These are phyloP conservation scores for Penicillium robsamsonii DNA, from an alignment of 495 filamentous ascomycete genomes.

Conservation along the genomic window DNA sequence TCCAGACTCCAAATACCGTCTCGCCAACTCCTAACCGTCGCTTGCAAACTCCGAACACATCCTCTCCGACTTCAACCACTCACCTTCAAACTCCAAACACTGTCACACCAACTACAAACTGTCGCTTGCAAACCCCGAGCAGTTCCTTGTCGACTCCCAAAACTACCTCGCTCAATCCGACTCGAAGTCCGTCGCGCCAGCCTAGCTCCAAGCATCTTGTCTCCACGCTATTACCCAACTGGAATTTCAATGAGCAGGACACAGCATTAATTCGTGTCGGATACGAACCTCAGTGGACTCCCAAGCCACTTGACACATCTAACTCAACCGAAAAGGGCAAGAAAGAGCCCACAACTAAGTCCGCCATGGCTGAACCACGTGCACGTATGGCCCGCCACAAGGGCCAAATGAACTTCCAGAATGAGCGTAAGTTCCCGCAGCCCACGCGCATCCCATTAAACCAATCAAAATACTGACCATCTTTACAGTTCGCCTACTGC, in stretches of 20 bases:
- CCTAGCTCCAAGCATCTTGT: conserved; percentile 17
- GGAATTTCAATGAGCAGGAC: conserved; percentile 24
- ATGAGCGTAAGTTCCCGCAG: conserved; percentile 61
- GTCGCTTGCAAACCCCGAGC: not conserved
- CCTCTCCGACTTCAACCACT: not conserved
- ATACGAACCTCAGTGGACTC: conserved; percentile 27
- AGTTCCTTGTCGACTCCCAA: not conserved
- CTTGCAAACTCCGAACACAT: not conserved
- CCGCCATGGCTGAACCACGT: conserved; percentile 62
- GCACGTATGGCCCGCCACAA: conserved; percentile 78
- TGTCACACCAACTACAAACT: not conserved
- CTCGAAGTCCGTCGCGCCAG: conserved; percentile 4
- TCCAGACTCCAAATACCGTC: not conserved
- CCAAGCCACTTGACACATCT: conserved; percentile 7
- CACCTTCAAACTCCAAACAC: not conserved
- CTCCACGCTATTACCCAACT: conserved; percentile 15
- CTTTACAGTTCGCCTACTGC: conserved; percentile 66
- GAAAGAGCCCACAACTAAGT: not conserved
- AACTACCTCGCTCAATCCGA: not conserved
- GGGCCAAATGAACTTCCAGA: conserved; percentile 83
- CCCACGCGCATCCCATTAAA: not conserved
- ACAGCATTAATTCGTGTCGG: conserved; percentile 26
- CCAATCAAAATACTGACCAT: conserved; percentile 6
- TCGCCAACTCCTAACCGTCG: not conserved
- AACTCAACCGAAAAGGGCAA: conserved; percentile 1